Evolutionary conservation across 306 rosid species (phyloP).

Genomic region (Sicyos baderoa): DNA sequence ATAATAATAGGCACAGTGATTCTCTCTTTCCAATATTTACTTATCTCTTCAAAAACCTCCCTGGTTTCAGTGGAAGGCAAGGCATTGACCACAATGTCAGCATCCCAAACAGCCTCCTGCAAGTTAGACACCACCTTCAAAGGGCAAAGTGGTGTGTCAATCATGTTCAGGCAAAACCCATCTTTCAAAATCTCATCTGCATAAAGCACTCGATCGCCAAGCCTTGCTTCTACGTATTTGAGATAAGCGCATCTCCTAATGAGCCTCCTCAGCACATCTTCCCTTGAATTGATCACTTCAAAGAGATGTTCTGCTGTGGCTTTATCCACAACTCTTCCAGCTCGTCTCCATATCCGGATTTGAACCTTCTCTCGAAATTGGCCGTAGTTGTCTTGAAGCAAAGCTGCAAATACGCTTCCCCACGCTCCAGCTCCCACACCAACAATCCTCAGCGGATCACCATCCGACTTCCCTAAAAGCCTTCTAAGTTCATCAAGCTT

Average conservation of each 20-base stretch:
- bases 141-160: conserved; percentile 84
- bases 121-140: conserved; percentile 83
- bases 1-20: conserved; percentile 70
- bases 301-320: conserved; percentile 74
- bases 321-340: conserved; percentile 61
- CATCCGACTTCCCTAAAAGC: conserved; percentile 37
- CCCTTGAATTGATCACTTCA: conserved; percentile 80
- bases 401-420: conserved; percentile 85
- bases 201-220: conserved; percentile 69
- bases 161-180: conserved; percentile 89
- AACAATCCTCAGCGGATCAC: conserved; percentile 75
- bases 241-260: conserved; percentile 77
- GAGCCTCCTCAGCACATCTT: conserved; percentile 78
- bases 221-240: conserved; percentile 86
- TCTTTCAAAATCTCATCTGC: conserved; percentile 92
- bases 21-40: conserved; percentile 83
- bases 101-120: conserved; percentile 99
- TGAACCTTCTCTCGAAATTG: conserved; percentile 73
- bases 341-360: conserved; percentile 77
- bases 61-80: conserved; percentile 85
- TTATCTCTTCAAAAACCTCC: conserved; percentile 81
- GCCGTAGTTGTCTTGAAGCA: conserved; percentile 72
- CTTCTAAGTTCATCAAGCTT: conserved; percentile 58
- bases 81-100: conserved; percentile 90
- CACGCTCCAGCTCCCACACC: conserved; percentile 96